phyloP scores from a whole-genome alignment of 2,329 filamentous ascomycete genomes.

The Beauveria asiatica region DNA sequence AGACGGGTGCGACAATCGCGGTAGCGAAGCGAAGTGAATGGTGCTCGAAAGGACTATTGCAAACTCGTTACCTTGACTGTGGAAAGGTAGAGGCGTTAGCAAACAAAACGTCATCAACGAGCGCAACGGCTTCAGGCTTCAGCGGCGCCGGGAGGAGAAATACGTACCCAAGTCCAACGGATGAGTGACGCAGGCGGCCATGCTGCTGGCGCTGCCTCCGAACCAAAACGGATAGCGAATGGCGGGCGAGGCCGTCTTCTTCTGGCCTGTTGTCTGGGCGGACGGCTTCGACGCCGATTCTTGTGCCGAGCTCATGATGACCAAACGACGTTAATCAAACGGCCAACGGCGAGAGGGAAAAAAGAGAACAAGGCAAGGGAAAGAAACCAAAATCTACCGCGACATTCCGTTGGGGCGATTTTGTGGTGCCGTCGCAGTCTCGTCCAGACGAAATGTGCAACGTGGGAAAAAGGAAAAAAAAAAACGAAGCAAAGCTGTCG shows the following conservation, averaged over 20 bases:
- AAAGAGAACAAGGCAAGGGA: neutral
- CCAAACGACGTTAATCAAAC: neutral
- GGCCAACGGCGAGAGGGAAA: neutral
- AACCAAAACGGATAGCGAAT: conserved; percentile 84
- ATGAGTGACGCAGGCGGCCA: conserved; percentile 87
- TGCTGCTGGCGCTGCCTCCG: conserved; percentile 85
- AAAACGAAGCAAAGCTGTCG: neutral
- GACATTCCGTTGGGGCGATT: neutral
- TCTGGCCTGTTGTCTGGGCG: conserved; percentile 13
- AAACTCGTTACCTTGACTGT: conserved; percentile 42
- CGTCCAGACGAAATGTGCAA: neutral
- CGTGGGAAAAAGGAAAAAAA: neutral
- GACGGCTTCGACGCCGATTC: conserved; percentile 15
- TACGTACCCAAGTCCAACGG: conserved; percentile 79
- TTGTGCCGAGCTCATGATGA: conserved; percentile 8
- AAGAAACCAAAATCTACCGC: neutral
- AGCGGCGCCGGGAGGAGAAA: neutral
- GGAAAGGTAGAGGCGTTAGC: conserved; percentile 17
- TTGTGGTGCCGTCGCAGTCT: neutral
- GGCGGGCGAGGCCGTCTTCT: conserved; percentile 31
- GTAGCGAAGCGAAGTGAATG: neutral
- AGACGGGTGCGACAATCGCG: neutral
- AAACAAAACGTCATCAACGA: neutral
- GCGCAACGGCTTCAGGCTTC: neutral
- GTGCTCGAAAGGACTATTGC: neutral